A percentile compares a stretch with the other conserved stretches of the same genome.
Conservation (phyloP, 257 asterid species). For the Capsicum rhomboideum region DNA sequence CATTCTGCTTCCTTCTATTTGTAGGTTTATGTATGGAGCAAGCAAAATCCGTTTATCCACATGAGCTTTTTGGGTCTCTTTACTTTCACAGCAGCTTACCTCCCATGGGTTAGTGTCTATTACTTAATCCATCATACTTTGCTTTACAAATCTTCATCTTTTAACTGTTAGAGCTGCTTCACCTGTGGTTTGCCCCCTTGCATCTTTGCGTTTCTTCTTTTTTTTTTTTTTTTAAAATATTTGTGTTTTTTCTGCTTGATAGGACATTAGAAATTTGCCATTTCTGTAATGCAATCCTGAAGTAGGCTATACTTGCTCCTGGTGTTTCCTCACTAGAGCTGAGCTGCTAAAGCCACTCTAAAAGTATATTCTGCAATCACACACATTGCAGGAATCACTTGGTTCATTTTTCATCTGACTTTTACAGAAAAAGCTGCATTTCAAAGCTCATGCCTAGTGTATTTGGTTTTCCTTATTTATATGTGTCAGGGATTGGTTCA, state of each 20-base stretch:
- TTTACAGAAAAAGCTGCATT: neutral
- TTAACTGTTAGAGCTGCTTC: neutral
- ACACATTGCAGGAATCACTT: neutral
- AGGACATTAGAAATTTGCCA: neutral
- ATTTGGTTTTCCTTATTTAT: neutral
- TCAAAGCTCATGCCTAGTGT: neutral
- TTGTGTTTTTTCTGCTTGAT: neutral
- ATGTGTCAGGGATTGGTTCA: neutral
- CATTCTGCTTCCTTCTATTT: neutral
- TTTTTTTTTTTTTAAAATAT: no score
- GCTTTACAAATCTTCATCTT: neutral
- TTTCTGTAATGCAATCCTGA: neutral
- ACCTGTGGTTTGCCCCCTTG: neutral
- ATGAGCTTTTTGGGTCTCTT: constrained; percentile 98
- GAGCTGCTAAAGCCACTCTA: neutral
- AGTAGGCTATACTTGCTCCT: neutral
- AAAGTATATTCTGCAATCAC: neutral
- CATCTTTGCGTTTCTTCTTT: neutral
- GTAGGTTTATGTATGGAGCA: constrained; percentile 99
- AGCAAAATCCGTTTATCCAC: constrained; percentile 95
- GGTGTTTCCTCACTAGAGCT: neutral
- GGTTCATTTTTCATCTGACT: neutral
- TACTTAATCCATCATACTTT: neutral
- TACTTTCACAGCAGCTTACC: constrained; percentile 97
- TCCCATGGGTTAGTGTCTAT: constrained; percentile 84